phyloP scores from a whole-genome alignment of 305 asterid species.

The Plantago rigida region DNA sequence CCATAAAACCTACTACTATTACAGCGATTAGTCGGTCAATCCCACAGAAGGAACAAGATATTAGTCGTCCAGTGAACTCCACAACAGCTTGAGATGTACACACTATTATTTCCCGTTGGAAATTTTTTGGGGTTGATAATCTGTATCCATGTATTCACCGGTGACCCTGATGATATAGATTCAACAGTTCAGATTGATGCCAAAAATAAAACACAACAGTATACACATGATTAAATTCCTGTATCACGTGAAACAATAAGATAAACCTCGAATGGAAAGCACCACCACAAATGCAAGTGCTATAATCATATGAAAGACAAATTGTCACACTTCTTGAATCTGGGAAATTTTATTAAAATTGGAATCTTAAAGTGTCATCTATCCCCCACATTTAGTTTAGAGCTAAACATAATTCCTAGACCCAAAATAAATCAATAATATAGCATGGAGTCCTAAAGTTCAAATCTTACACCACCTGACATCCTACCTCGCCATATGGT shows the following conservation, averaged over 20 bases:
- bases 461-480: neutral
- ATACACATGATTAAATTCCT: neutral
- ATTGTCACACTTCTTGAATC: too few species aligned
- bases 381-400: too few species aligned
- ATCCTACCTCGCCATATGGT: neutral
- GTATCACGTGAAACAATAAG: neutral
- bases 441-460: neutral
- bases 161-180: slow-evolving; percentile 42
- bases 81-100: neutral
- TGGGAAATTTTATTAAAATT: too few species aligned
- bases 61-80: too few species aligned
- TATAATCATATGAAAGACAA: too few species aligned
- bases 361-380: too few species aligned
- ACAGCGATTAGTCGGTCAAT: too few species aligned
- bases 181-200: neutral
- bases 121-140: slow-evolving; percentile 3
- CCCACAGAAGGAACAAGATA: too few species aligned
- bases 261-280: neutral
- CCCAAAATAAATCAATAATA: too few species aligned
- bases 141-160: slow-evolving; percentile 63
- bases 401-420: too few species aligned
- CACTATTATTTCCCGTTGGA: neutral
- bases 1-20: neutral
- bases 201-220: neutral
- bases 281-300: too few species aligned